Base-by-base conservation (phyloP, 306 rosid genomes). In the Mimosa pudica region DNA sequence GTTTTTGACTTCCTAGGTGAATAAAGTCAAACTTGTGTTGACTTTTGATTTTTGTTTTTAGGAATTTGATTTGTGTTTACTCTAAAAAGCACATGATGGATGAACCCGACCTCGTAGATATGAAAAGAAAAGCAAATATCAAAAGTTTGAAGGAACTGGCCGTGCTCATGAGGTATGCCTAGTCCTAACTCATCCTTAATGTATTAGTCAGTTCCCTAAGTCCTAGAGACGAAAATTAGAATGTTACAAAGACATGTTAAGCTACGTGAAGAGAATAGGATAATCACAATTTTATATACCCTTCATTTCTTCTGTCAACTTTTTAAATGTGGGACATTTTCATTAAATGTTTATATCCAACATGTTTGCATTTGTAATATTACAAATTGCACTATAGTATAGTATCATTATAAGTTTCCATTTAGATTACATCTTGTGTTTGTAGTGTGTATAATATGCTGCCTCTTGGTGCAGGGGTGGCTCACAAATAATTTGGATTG, bases 1-100 rank as follows among this genome's bases (percentile, higher is more conserved):
- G 36, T 61, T 32, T 61, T 61, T 10, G 10, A 46, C 10, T 46
- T 10, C 66, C 3, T 61, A 30, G 41, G 11, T 24, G 35, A 61
- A 61, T 30, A 38, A 7, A 9, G 16, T 30, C 4, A 20, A 61
- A 10, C 66, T 10, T 9, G 8, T 61, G 66, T 4, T 30, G 68
- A 62, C 16, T 30, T 62, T 62, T 12, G 2, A 32, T 62, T 62
- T 11, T 32, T 62, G 9, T 32, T 32, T 30, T 62, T 5, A 62
- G 68, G 68, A 62, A 62, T 62, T 14, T 62, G 42, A 62, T 62
- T 32, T 62, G 68, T 32, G 68, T 62, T 30, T 62, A 62, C 68
- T 62, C 68, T 62, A 62, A 62, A 62, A 62, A 62, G 68, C 68
- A 62, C 42, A 62, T 62, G 68, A 62, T 30, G 42, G 68, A 62